Evolutionary conservation across 2,329 filamentous ascomycete species (phyloP).

Genomic region (Paecilomyces dactylethromorphus): DNA sequence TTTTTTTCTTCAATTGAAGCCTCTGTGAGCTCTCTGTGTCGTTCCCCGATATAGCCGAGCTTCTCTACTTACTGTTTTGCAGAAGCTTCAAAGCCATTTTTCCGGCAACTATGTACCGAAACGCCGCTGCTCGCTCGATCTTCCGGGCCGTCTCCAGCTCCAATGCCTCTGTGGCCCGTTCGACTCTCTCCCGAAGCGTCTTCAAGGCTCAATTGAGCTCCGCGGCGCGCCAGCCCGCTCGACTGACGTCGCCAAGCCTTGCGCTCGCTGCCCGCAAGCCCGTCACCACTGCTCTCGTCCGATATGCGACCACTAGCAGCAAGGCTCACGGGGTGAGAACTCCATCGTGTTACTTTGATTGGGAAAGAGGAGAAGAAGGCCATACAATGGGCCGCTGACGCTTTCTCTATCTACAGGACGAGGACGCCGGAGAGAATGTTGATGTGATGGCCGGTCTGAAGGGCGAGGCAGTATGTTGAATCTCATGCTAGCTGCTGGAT

Average conservation of each 20-base stretch:
- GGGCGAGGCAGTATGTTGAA: conserved; percentile 52
- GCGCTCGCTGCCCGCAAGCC: conserved; percentile 40
- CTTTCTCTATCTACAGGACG: conserved; percentile 39
- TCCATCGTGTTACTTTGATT: background rate
- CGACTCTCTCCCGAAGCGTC: conserved; percentile 31
- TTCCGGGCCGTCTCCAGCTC: conserved; percentile 37
- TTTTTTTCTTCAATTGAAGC: conserved; percentile 27
- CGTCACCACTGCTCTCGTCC: conserved; percentile 42
- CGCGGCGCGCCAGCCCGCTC: conserved; percentile 31
- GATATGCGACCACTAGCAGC: conserved; percentile 37
- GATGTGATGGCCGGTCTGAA: conserved; percentile 49
- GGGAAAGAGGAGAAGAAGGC: background rate
- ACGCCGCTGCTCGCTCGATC: conserved; percentile 37
- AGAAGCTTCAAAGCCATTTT: background rate
- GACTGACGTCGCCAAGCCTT: conserved; percentile 30
- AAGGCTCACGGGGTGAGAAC: conserved; percentile 39
- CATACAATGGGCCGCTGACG: conserved; percentile 31
- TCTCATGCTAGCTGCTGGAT: background rate
- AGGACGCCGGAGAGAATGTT: conserved; percentile 30
- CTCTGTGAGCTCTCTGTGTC: conserved; percentile 7
- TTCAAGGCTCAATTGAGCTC: conserved; percentile 41
- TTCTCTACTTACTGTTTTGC: conserved; percentile 14
- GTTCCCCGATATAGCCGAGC: conserved; percentile 21
- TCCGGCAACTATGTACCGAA: conserved; percentile 41
- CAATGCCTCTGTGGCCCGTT: conserved; percentile 38